Base-by-base conservation (phyloP, 257 asterid genomes). In the Capsicum chinense region DNA sequence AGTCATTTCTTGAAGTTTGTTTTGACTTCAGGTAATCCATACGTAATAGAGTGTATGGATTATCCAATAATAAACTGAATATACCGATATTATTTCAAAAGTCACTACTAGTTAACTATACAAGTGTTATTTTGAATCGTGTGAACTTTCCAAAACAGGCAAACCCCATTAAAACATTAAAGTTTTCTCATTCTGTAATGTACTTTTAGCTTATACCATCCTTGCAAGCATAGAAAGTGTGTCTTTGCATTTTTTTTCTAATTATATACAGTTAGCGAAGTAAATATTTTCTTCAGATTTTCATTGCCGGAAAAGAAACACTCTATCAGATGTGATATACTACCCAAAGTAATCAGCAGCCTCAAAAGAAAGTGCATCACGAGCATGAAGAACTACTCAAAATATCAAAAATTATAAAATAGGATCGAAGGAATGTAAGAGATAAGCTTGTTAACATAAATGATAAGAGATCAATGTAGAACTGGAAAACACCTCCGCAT, bases 201-300 rank as follows among this genome's bases (percentile, higher is more conserved):
- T 50, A 48, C 19, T 50, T 50, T 21, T 12, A 74, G 62, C 62
- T 74, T 74, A 39, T 19, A 13, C 62, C 81, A 52, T 33, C 44
- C 62, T 0, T 14, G 21, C 21, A 50, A 21, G 81, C 62, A 74
- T 74, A 21, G 80, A 74, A 50, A 12, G 19, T 74, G 12, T 21
- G 39, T 54, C 44, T 11, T 74, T 74, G 81, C 44, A 19, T 26
- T 26, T 74, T 74, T 74, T 74, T 50, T 74, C 62, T 21, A 19
- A 9, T 12, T 74, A 21, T 60, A 50, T 21, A 12, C 2, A 21
- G 81, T 50, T 71, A 71, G 11, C 50, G 48, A 74, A 19, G 6
- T 12, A 74, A 74, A 21, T 50, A 50, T 74, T 74, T 74, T 13
- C 62, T 74, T 74, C 62, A 21, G 81, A 74, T 21, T 74, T 7